These are phyloP conservation scores for Cetraspora pellucida DNA, from an alignment of 192 early-diverging fungal species.

Conservation along the genomic window DNA sequence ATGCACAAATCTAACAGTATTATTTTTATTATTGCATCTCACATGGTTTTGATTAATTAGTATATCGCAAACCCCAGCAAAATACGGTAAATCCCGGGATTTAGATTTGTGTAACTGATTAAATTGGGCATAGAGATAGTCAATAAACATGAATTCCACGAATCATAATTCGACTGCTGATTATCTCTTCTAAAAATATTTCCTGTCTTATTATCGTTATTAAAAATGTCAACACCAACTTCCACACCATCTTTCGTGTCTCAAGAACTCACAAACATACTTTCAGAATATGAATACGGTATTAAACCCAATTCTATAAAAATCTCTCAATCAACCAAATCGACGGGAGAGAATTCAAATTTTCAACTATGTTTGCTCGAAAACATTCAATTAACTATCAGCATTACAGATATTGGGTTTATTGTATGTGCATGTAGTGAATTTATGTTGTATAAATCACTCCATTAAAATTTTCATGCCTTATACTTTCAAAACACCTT, in stretches of 20 bases:
- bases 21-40: too few relatives aligned
- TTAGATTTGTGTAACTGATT: too few relatives aligned
- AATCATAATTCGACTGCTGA: too few relatives aligned
- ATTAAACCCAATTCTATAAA: slow-evolving; percentile 18
- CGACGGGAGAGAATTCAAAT: neutral
- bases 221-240: neutral
- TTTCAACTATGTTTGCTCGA: slow-evolving; percentile 17
- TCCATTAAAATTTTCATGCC: neutral
- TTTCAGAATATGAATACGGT: slow-evolving; percentile 27
- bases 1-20: too few relatives aligned
- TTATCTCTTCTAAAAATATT: too few relatives aligned
- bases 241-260: neutral
- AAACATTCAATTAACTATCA: slow-evolving; percentile 21
- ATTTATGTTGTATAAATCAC: neutral
- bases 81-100: too few relatives aligned
- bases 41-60: too few relatives aligned
- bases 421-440: neutral
- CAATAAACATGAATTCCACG: too few relatives aligned
- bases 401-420: neutral
- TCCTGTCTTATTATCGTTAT: too few relatives aligned
- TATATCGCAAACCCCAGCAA: too few relatives aligned
- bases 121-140: too few relatives aligned
- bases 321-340: neutral
- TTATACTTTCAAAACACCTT: neutral
- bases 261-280: slow-evolving; percentile 16